Evolutionary conservation across 2,329 filamentous ascomycete species (phyloP).

Genomic region (Penicillium sp.): DNA sequence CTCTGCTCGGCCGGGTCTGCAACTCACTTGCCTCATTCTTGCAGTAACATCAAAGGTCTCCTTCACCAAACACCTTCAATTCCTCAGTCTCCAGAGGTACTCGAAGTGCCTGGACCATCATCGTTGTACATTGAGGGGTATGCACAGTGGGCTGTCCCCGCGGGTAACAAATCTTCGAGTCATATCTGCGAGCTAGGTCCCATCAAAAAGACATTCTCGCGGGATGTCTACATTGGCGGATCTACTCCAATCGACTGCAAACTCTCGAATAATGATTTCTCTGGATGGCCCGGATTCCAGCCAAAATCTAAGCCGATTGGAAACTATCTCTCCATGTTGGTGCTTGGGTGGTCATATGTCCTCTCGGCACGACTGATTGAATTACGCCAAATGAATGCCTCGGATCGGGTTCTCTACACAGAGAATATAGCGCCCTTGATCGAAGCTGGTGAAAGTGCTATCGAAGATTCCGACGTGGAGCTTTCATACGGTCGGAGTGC

Average conservation of each 20-base stretch:
- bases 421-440: too few relatives aligned
- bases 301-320: neutral
- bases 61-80: constrained; percentile 34
- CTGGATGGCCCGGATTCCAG: neutral
- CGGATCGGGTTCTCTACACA: too few relatives aligned
- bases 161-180: neutral
- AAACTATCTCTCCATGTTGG: neutral
- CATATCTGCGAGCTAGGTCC: neutral
- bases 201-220: neutral
- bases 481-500: too few relatives aligned
- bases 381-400: neutral
- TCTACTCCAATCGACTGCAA: neutral
- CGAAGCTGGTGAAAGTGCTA: too few relatives aligned
- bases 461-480: too few relatives aligned
- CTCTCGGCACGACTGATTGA: neutral
- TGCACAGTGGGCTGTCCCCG: neutral
- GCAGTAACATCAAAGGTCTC: neutral
- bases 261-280: neutral
- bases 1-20: too few relatives aligned
- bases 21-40: neutral
- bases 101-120: too few relatives aligned
- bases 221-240: neutral
- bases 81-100: constrained; percentile 43
- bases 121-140: neutral
- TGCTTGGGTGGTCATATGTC: constrained; percentile 4